Percentiles rank a stretch among this genome's conserved stretches.
phyloP scores from a whole-genome alignment of 2,329 filamentous ascomycete species.

The Pyrenochaeta sp. region DNA sequence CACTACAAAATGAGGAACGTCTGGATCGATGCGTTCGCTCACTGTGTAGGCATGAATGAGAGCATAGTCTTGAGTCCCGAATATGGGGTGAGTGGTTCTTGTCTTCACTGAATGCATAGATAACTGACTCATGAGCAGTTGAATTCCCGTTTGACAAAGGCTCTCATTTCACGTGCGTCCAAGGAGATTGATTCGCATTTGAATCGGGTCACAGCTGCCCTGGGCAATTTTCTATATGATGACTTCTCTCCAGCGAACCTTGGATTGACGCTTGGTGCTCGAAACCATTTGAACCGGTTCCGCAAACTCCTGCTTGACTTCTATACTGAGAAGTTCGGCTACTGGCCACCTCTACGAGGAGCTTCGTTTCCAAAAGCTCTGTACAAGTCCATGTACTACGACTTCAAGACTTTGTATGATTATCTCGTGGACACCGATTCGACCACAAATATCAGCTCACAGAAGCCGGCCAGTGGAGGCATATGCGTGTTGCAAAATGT shows the following conservation, averaged over 20 bases:
- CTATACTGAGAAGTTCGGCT: constrained; percentile 72
- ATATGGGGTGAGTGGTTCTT: constrained; percentile 61
- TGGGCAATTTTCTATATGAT: constrained; percentile 73
- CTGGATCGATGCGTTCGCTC: constrained; percentile 76
- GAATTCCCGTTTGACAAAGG: constrained; percentile 62
- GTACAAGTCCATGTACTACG: constrained; percentile 68
- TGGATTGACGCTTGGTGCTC: constrained; percentile 67
- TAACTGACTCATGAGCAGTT: constrained; percentile 32
- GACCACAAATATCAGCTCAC: constrained; percentile 58
- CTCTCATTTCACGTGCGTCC: constrained; percentile 69
- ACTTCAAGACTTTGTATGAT: constrained; percentile 75
- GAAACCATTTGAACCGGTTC: constrained; percentile 76
- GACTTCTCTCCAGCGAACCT: constrained; percentile 72
- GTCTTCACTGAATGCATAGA: not conserved
- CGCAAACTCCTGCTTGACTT: constrained; percentile 71
- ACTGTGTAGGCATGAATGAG: constrained; percentile 80
- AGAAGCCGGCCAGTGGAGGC: constrained; percentile 67
- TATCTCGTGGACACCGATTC: constrained; percentile 71
- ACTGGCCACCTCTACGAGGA: constrained; percentile 69
- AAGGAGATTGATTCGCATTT: constrained; percentile 72
- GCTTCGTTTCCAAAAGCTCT: constrained; percentile 64
- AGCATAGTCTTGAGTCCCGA: constrained; percentile 64
- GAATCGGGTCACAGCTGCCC: constrained; percentile 62
- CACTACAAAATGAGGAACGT: constrained; percentile 67
- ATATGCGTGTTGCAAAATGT: constrained; percentile 75